Evolutionary conservation across 495 filamentous ascomycete species (phyloP).

Genomic region (Penicillium crystallinum): DNA sequence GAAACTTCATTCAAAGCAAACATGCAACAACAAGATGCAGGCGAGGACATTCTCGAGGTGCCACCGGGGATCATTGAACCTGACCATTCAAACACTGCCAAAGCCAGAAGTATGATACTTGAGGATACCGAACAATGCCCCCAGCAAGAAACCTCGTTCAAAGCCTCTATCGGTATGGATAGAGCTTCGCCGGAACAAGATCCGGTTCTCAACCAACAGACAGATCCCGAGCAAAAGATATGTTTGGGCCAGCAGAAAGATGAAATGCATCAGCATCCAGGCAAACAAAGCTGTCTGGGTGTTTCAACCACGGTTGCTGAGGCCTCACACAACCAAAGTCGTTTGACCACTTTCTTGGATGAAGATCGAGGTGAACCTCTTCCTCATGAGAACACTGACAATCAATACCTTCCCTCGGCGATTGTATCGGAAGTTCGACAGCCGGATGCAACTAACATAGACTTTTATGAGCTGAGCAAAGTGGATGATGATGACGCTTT

Average conservation of each 20-base stretch:
- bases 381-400: background rate
- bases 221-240: background rate
- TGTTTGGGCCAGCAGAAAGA: background rate
- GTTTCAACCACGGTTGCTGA: background rate
- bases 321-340: background rate
- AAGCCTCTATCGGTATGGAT: background rate
- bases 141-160: background rate
- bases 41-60: background rate
- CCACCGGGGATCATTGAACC: background rate
- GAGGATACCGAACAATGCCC: background rate
- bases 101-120: no score
- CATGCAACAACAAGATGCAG: background rate
- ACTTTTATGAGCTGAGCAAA: background rate
- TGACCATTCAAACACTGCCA: background rate
- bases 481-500: slow-evolving; percentile 5
- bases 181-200: background rate
- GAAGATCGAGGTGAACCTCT: background rate
- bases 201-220: background rate
- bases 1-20: background rate
- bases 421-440: background rate
- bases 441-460: background rate
- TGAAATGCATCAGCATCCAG: background rate
- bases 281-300: no score
- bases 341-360: background rate
- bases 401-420: background rate